Evolutionary conservation across 768 basidiomycete genomes (phyloP).

Genomic region (Glaciozyma martinii): DNA sequence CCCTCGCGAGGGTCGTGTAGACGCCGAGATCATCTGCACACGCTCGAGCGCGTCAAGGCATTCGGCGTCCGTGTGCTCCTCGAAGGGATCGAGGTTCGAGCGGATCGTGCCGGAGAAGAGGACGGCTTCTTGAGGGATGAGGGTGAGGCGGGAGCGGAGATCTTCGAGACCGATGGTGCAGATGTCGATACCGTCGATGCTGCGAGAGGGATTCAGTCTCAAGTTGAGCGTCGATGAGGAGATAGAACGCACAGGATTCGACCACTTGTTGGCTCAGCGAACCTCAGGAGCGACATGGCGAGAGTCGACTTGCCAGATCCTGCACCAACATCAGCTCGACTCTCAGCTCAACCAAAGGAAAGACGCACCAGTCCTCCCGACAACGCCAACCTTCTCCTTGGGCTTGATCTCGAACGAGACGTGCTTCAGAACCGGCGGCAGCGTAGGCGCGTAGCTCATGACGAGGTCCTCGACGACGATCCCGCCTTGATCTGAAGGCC

Average conservation of each 20-base stretch:
- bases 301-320: conserved; percentile 33
- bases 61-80: conserved; percentile 52
- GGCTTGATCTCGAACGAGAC: conserved; percentile 55
- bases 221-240: not conserved
- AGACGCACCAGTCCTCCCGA: conserved; percentile 53
- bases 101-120: conserved; percentile 59
- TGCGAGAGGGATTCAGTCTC: conserved; percentile 37
- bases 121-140: conserved; percentile 39
- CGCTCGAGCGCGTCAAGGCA: conserved; percentile 58
- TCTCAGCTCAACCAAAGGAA: too few species aligned
- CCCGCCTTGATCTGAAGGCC: conserved; percentile 44
- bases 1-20: not conserved
- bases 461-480: conserved; percentile 53
- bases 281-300: conserved; percentile 51
- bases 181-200: conserved; percentile 65
- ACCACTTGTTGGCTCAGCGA: conserved; percentile 54
- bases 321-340: too few species aligned
- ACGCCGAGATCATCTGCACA: conserved; percentile 11
- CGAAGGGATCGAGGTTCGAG: conserved; percentile 65
- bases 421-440: conserved; percentile 53
- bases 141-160: conserved; percentile 60
- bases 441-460: conserved; percentile 55
- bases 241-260: conserved; percentile 48
- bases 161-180: conserved; percentile 59
- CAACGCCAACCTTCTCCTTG: conserved; percentile 61